Percentiles rank a stretch among this genome's conserved stretches.
These are phyloP conservation scores for Cutaneotrichosporon dermatis DNA, from an alignment of 1,284 basidiomycete genomes.

Conservation along the genomic window DNA sequence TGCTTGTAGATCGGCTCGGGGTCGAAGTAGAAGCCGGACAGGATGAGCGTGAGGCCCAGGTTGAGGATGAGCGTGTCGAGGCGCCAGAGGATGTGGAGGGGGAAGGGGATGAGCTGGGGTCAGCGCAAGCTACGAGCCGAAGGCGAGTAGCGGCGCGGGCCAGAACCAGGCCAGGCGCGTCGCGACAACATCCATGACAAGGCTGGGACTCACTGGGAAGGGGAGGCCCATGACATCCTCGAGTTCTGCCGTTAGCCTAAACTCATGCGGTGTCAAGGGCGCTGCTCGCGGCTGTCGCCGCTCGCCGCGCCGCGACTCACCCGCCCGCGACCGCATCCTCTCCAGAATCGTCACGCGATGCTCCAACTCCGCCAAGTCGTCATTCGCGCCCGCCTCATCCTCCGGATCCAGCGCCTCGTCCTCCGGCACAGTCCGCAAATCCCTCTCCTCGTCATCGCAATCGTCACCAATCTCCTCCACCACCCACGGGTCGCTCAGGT, in stretches of 20 bases:
- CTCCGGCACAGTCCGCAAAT: slow-evolving; percentile 15
- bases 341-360: slow-evolving; percentile 44
- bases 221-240: slow-evolving; percentile 45
- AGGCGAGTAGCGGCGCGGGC: no score
- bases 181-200: no score
- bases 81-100: slow-evolving; percentile 47
- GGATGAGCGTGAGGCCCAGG: slow-evolving; percentile 48
- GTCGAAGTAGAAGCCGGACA: slow-evolving; percentile 47
- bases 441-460: slow-evolving; percentile 14
- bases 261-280: slow-evolving; percentile 12
- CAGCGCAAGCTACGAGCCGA: neutral
- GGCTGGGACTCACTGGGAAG: slow-evolving; percentile 35
- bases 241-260: slow-evolving; percentile 29
- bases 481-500: slow-evolving; percentile 24
- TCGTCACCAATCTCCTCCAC: slow-evolving; percentile 6
- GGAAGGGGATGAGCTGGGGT: slow-evolving; percentile 43
- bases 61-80: slow-evolving; percentile 49
- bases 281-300: no score
- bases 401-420: slow-evolving; percentile 17
- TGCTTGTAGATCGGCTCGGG: slow-evolving; percentile 43
- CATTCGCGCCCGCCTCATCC: slow-evolving; percentile 13
- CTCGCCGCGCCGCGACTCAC: slow-evolving; percentile 31
- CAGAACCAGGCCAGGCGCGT: no score
- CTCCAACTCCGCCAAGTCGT: slow-evolving; percentile 42
- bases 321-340: slow-evolving; percentile 40